Conservation (phyloP, 2,329 filamentous ascomycete genomes). For the Colletotrichum liriopes region DNA sequence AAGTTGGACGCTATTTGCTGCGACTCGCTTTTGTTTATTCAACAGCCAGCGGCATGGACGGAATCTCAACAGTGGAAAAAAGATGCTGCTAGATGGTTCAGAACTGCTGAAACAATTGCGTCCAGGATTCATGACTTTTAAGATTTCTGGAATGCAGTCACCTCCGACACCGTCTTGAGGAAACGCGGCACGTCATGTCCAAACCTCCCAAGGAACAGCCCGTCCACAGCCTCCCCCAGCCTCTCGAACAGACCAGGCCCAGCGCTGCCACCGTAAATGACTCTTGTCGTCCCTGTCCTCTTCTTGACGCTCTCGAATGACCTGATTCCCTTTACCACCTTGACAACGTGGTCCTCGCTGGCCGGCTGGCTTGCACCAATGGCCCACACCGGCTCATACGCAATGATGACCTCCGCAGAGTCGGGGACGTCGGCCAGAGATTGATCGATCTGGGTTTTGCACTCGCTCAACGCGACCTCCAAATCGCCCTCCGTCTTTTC, state of each 20-base stretch:
- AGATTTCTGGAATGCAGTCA: slow-evolving; percentile 58
- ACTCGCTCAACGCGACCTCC: slow-evolving; percentile 75
- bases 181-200: slow-evolving; percentile 83
- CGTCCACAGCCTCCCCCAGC: slow-evolving; percentile 80
- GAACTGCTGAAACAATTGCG: not conserved
- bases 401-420: slow-evolving; percentile 80
- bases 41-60: too few species aligned
- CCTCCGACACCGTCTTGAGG: slow-evolving; percentile 79
- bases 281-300: slow-evolving; percentile 73
- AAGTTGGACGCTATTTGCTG: too few species aligned
- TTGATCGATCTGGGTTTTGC: slow-evolving; percentile 74
- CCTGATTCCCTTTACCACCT: slow-evolving; percentile 77
- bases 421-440: slow-evolving; percentile 74
- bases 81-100: too few species aligned
- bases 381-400: slow-evolving; percentile 92
- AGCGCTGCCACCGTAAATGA: slow-evolving; percentile 88
- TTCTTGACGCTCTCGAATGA: slow-evolving; percentile 64
- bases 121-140: not conserved
- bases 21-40: too few species aligned
- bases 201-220: slow-evolving; percentile 86
- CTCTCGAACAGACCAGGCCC: slow-evolving; percentile 82
- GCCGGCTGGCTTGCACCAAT: slow-evolving; percentile 84
- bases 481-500: slow-evolving; percentile 72
- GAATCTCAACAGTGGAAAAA: too few species aligned
- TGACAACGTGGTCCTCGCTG: slow-evolving; percentile 79